phyloP scores from a whole-genome alignment of 169 alveolate genomes.

The Plasmodium chabaudi region DNA sequence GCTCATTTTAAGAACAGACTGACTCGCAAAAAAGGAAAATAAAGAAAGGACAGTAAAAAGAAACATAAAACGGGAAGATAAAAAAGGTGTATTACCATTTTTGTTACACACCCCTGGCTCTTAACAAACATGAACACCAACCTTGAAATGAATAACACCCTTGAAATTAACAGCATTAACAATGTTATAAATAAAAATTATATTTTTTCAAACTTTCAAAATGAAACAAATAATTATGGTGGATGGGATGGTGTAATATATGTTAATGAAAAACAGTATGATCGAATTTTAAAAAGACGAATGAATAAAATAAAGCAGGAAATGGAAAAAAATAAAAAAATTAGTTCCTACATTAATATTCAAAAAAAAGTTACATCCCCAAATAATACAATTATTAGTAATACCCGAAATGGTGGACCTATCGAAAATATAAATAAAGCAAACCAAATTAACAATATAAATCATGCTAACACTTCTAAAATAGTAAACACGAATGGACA shows the following conservation, averaged over 20 bases:
- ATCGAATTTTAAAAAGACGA: conserved; percentile 50
- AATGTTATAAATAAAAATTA: conserved; percentile 2
- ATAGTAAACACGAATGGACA: no score
- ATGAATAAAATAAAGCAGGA: conserved; percentile 50
- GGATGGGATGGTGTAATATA: conserved; percentile 33
- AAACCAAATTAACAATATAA: no score
- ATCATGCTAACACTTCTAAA: no score
- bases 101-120: no score
- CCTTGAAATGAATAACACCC: no score
- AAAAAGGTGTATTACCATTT: no score
- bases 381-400: not conserved
- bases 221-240: not conserved
- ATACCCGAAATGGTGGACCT: not conserved
- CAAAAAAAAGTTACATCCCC: conserved; percentile 10
- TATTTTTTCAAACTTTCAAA: not conserved
- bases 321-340: conserved; percentile 38
- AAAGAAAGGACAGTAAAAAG: no score
- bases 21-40: no score
- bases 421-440: no score
- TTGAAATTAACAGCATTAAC: not conserved
- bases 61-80: no score
- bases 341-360: conserved; percentile 44
- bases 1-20: no score
- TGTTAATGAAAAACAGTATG: conserved; percentile 77
- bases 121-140: no score